Conservation (phyloP, 768 basidiomycete genomes). For the Udeniomyces megalosporus region DNA sequence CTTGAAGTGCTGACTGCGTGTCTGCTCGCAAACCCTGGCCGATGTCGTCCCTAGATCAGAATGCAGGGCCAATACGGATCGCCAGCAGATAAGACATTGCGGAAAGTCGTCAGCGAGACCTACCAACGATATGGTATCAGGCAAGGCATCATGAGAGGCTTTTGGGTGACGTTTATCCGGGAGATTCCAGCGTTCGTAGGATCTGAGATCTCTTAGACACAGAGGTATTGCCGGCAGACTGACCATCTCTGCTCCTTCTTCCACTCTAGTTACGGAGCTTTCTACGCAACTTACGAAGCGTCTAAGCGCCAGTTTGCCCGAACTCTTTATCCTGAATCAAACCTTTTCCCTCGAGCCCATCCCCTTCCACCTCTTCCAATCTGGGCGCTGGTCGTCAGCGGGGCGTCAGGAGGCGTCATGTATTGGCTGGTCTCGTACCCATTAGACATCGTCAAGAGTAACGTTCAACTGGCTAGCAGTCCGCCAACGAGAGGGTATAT, state of each 20-base stretch:
- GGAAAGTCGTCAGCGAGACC: conserved; percentile 59
- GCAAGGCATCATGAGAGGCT: conserved; percentile 86
- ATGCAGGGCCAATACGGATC: conserved; percentile 75
- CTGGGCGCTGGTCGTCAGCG: conserved; percentile 60
- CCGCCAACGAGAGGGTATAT: conserved; percentile 67
- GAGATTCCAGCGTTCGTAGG: conserved; percentile 51
- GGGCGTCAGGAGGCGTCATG: conserved; percentile 44
- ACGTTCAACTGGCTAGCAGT: conserved; percentile 58
- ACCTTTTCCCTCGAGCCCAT: too few species aligned
- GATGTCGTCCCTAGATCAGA: conserved; percentile 37
- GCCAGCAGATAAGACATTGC: conserved; percentile 57
- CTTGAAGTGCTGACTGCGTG: background rate
- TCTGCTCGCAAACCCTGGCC: background rate
- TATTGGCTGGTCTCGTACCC: conserved; percentile 91
- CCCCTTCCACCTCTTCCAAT: conserved; percentile 43
- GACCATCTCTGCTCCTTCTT: too few species aligned
- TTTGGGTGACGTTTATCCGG: conserved; percentile 85
- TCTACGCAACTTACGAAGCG: conserved; percentile 38
- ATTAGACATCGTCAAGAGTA: conserved; percentile 76
- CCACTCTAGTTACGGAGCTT: too few species aligned
- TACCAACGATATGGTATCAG: conserved; percentile 73
- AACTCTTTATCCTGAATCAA: too few species aligned
- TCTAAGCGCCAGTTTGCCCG: conserved; percentile 20
- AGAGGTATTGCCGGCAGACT: too few species aligned
- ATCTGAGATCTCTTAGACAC: conserved; percentile 48